Base-by-base conservation (phyloP, 2,329 filamentous ascomycete genomes). In the Paecilomyces fulvus region DNA sequence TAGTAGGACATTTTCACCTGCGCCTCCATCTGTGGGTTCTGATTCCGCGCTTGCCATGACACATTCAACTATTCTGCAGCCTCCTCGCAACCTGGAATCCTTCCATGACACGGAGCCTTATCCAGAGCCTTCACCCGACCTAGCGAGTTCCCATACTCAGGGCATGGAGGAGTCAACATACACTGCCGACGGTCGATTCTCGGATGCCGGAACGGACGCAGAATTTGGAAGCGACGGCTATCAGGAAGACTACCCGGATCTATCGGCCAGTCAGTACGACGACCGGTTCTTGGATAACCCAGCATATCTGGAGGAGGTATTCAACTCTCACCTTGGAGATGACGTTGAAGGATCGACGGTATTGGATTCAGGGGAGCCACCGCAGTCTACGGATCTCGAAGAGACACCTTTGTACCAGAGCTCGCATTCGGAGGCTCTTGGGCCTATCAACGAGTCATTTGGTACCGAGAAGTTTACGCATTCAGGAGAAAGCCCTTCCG, bases 141-240 rank as follows among this genome's bases (percentile, higher is more conserved):
- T 49, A 1, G 33, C 23, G 23, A 12, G 31, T n/a, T 54, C 51
- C 31, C 43, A 55, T 49, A 56, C 49, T 1, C 51, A 58, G 33
- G 54, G 58, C n/a, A 58, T 73, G 55, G 70, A 67, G 55, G 60
- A 55, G 9, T 75, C 73, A 3, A 56, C 58, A 21, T 68, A 67
- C 57, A 72, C 71, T 28, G 63, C 67, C 31, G 70, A 73, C 57
- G 73, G 73, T 10, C 70, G 71, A 48, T 76, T 75, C 49, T 75
- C 73, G 12, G 73, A 76, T 58, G 73, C 73, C 17, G 71, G 69
- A 33, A 71, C 72, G 5, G 73, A 75, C n/a, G 63, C 60, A 30
- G 72, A 68, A 33, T 58, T 63, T 49, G 59, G 60, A 43, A 60
- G 57, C 50, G 65, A 65, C 55, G 58, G 60, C 14, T 65, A 63